phyloP scores from a whole-genome alignment of 805 yeast species.

The Spathaspora gorwiae region DNA sequence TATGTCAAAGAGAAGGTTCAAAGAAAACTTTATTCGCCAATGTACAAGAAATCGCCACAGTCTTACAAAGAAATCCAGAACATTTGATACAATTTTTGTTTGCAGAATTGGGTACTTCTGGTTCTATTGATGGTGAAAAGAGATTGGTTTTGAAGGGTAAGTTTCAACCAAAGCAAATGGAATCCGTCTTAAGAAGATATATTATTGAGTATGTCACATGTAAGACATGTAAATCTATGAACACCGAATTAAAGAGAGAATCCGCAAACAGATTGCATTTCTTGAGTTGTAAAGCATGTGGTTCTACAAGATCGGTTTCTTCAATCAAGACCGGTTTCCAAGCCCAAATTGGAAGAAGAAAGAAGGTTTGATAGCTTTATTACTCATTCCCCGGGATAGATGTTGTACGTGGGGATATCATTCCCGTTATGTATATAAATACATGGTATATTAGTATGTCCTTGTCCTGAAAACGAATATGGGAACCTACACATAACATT shows the following conservation, averaged over 20 bases:
- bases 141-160: constrained; percentile 97
- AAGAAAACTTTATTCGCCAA: constrained; percentile 95
- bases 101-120: constrained; percentile 99
- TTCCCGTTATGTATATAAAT: too few relatives aligned
- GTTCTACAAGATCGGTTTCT: constrained; percentile 93
- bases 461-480: too few relatives aligned
- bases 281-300: constrained; percentile 97
- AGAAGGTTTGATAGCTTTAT: constrained; percentile 28
- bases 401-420: too few relatives aligned
- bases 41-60: constrained; percentile 90
- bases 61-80: constrained; percentile 93
- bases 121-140: constrained; percentile 97
- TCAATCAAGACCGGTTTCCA: constrained; percentile 99
- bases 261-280: constrained; percentile 94
- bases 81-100: constrained; percentile 94
- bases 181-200: constrained; percentile 91
- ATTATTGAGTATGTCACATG: constrained; percentile 97
- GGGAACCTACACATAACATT: background rate
- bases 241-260: constrained; percentile 93
- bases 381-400: too few relatives aligned
- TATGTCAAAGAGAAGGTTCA: constrained; percentile 93
- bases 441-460: too few relatives aligned
- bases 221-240: constrained; percentile 97
- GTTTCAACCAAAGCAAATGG: constrained; percentile 96
- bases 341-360: constrained; percentile 92